phyloP scores from a whole-genome alignment of 768 basidiomycete genomes.

The Hydnomerulius pinastri region DNA sequence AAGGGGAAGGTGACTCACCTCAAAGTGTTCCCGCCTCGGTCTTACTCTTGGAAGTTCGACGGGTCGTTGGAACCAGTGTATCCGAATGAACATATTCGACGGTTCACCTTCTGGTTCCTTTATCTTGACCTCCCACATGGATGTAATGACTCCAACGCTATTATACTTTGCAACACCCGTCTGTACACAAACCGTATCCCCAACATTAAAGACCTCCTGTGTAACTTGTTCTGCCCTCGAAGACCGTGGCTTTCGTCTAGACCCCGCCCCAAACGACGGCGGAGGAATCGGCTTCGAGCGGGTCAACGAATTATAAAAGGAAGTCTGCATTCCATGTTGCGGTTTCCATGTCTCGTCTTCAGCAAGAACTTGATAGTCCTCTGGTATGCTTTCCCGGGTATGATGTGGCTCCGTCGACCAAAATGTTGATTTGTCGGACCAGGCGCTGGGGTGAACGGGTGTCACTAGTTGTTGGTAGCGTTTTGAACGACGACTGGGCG shows the following conservation, averaged over 20 bases:
- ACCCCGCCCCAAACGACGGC: slow-evolving; percentile 13
- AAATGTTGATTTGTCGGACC: slow-evolving; percentile 26
- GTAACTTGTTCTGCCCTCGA: slow-evolving; percentile 7
- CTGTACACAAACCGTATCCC: slow-evolving; percentile 68
- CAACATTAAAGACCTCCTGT: slow-evolving; percentile 48
- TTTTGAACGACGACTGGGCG: slow-evolving; percentile 40
- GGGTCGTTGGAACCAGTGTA: slow-evolving; percentile 80
- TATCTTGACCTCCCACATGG: slow-evolving; percentile 60
- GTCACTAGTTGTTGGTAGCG: slow-evolving; percentile 36
- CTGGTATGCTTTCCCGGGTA: slow-evolving; percentile 18
- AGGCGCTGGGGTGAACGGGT: slow-evolving; percentile 25
- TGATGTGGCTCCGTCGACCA: slow-evolving; percentile 30
- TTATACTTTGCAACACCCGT: slow-evolving; percentile 45
- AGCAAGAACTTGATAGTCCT: slow-evolving; percentile 29
- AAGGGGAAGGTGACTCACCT: slow-evolving; percentile 42
- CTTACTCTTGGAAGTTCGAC: slow-evolving; percentile 61
- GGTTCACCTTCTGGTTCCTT: slow-evolving; percentile 33
- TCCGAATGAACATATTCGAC: slow-evolving; percentile 52
- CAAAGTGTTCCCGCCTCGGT: slow-evolving; percentile 57
- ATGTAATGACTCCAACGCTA: slow-evolving; percentile 68
- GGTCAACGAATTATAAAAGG: slow-evolving; percentile 32
- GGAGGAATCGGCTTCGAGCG: slow-evolving; percentile 18
- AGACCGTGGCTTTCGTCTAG: slow-evolving; percentile 9
- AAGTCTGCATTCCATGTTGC: slow-evolving; percentile 18
- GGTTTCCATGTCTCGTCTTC: slow-evolving; percentile 30